These are phyloP conservation scores for Cladophialophora exuberans DNA, from an alignment of 2,329 filamentous ascomycete genomes.

Conservation along the genomic window DNA sequence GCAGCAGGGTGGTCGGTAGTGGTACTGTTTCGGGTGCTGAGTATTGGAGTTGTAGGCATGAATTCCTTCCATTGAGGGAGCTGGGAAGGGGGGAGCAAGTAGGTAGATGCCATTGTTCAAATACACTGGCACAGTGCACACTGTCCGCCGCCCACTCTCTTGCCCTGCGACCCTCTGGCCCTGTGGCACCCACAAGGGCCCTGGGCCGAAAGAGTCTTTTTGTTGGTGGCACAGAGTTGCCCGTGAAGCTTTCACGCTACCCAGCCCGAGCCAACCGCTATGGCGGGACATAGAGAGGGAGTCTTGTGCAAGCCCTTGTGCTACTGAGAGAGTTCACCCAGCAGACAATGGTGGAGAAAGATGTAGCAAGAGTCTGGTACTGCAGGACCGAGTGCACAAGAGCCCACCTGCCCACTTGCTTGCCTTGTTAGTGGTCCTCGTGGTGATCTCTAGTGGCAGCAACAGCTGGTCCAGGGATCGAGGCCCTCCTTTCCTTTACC, in stretches of 20 bases:
- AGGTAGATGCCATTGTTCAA: slow-evolving; percentile 4
- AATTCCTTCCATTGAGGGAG: slow-evolving; percentile 3
- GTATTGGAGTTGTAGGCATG: slow-evolving; percentile 6
- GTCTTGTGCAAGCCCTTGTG: background rate
- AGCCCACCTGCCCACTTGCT: background rate
- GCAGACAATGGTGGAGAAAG: no score
- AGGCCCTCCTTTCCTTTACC: no score
- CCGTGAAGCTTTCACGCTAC: background rate
- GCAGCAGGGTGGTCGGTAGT: background rate
- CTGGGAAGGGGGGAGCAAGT: background rate
- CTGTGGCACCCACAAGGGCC: no score
- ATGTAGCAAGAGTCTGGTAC: no score
- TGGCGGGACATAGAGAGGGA: slow-evolving; percentile 6
- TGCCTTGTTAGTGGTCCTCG: slow-evolving; percentile 4
- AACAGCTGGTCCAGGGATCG: background rate
- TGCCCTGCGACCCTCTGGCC: no score
- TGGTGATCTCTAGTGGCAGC: slow-evolving; percentile 1
- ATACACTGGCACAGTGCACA: background rate
- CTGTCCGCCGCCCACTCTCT: no score
- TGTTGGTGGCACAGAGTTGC: background rate
- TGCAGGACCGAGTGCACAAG: background rate
- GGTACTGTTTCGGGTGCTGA: no score
- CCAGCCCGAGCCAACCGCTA: slow-evolving; percentile 13
- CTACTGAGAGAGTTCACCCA: no score
- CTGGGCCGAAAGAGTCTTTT: no score